Percentiles rank a stretch among this genome's conserved stretches.
Evolutionary conservation across 805 yeast species (phyloP).

Genomic region (Starmera dryadoides): DNA sequence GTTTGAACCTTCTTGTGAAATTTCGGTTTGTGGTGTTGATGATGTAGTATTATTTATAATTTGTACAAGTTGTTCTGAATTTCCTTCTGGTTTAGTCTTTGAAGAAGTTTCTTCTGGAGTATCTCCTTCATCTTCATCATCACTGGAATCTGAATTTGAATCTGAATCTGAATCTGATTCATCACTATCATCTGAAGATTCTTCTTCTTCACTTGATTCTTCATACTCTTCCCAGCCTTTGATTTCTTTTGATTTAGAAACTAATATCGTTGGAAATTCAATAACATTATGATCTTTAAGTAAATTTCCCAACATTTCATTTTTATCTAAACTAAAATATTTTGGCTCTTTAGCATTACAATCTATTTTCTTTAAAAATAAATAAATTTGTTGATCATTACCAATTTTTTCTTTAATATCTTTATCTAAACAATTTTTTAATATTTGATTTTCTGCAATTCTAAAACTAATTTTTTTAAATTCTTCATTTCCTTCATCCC

Average conservation of each 20-base stretch:
- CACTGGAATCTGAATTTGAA: conserved; percentile 5
- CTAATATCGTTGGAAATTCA: conserved; percentile 69
- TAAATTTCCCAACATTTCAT: conserved; percentile 35
- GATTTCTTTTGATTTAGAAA: conserved; percentile 27
- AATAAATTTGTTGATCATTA: conserved; percentile 12
- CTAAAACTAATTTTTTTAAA: conserved; percentile 30
- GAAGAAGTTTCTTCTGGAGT: neutral
- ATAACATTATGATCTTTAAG: conserved; percentile 55
- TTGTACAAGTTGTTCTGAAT: too few relatives aligned
- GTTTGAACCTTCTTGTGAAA: too few relatives aligned
- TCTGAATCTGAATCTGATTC: conserved; percentile 10
- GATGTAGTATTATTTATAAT: too few relatives aligned
- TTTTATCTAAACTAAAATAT: conserved; percentile 30
- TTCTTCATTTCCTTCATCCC: conserved; percentile 18
- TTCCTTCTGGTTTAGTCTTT: too few relatives aligned
- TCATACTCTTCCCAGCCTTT: conserved; percentile 19
- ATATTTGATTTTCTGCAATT: conserved; percentile 23
- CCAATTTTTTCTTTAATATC: conserved; percentile 11
- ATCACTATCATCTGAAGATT: too few relatives aligned
- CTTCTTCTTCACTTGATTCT: conserved; percentile 12
- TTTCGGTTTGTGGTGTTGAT: too few relatives aligned
- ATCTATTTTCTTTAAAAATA: conserved; percentile 24
- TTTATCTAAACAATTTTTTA: conserved; percentile 25
- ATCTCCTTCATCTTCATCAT: too few relatives aligned
- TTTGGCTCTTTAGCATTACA: conserved; percentile 25